Percentiles rank a stretch among this genome's conserved stretches.
phyloP scores from a whole-genome alignment of 768 basidiomycete species.

The Dacryopinax spathularia region DNA sequence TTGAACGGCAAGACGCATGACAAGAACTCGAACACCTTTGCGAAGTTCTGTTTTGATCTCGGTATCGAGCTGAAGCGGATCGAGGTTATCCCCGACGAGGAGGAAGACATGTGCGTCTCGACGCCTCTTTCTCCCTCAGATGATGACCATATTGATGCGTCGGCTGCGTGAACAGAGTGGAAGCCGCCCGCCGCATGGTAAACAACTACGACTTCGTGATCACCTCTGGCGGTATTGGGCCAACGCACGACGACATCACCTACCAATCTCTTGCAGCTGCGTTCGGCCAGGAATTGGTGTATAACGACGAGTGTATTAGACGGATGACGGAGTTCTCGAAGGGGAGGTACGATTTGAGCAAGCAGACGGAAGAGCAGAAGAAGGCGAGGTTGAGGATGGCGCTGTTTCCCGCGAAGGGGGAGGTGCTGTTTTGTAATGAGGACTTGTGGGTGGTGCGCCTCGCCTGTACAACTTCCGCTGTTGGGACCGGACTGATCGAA shows the following conservation, averaged over 20 bases:
- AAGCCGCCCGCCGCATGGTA: constrained; percentile 73
- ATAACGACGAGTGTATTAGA: constrained; percentile 62
- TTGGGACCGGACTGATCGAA: neutral
- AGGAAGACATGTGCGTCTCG: constrained; percentile 64
- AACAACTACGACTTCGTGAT: constrained; percentile 77
- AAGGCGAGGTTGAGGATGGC: constrained; percentile 80
- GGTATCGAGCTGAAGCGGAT: constrained; percentile 76
- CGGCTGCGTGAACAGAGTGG: constrained; percentile 36
- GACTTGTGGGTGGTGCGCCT: constrained; percentile 74
- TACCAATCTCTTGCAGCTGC: constrained; percentile 77
- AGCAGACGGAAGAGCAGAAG: constrained; percentile 60
- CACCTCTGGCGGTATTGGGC: constrained; percentile 82
- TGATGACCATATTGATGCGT: neutral
- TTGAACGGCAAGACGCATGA: constrained; percentile 84
- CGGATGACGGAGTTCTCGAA: constrained; percentile 54
- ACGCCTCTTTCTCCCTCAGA: neutral
- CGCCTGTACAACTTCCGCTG: neutral
- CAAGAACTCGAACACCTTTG: constrained; percentile 72
- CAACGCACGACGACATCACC: constrained; percentile 87
- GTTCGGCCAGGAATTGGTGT: constrained; percentile 52
- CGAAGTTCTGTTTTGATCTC: constrained; percentile 76
- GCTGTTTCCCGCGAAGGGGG: constrained; percentile 62
- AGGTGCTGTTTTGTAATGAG: constrained; percentile 61
- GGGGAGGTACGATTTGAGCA: constrained; percentile 39
- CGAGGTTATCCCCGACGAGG: constrained; percentile 84